These are phyloP conservation scores for Stentor coeruleus DNA, from an alignment of 73 alveolate species.

Conservation along the genomic window DNA sequence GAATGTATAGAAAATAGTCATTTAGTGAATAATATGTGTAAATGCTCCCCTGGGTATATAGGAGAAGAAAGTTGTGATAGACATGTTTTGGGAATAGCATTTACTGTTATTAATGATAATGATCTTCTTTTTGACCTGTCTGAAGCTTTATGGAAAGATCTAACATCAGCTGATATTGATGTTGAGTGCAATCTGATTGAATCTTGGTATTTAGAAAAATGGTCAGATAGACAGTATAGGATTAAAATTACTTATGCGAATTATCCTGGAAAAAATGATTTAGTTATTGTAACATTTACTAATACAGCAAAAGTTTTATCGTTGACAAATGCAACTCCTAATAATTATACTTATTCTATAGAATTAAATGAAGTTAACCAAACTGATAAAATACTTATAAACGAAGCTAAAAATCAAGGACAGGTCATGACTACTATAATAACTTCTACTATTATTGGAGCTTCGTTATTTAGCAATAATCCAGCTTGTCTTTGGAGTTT, in stretches of 20 bases:
- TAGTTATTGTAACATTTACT: neutral
- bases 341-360: neutral
- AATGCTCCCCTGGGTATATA: neutral
- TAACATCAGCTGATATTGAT: too few species aligned
- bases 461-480: neutral
- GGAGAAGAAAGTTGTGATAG: neutral
- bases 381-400: too few species aligned
- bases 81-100: neutral
- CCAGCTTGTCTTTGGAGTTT: neutral
- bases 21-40: neutral
- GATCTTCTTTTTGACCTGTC: too few species aligned
- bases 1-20: neutral
- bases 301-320: neutral
- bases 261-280: neutral
- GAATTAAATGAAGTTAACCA: too few species aligned
- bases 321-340: neutral
- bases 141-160: too few species aligned
- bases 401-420: too few species aligned
- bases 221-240: neutral
- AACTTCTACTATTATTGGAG: neutral
- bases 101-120: too few species aligned
- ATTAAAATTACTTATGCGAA: neutral
- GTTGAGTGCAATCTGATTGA: too few species aligned
- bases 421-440: neutral
- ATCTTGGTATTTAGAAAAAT: too few species aligned